These are phyloP conservation scores for Penicillium italicum DNA, from an alignment of 2,329 filamentous ascomycete species.

Conservation along the genomic window DNA sequence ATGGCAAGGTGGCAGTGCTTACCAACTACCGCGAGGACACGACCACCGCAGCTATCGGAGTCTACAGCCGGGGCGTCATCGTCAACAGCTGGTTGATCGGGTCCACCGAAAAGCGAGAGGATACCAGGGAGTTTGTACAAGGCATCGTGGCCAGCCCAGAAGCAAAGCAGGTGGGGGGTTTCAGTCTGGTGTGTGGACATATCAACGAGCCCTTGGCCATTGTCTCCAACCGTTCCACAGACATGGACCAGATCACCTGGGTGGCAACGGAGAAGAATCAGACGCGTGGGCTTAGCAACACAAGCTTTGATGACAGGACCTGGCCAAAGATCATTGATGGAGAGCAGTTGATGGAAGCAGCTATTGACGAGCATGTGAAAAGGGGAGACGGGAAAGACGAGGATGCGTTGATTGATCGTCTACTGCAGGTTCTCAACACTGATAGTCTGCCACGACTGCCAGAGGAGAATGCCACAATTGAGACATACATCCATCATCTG, in stretches of 20 bases:
- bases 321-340: conserved; percentile 62
- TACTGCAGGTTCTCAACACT: conserved; percentile 52
- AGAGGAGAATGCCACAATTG: conserved; percentile 47
- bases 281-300: conserved; percentile 60
- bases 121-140: conserved; percentile 51
- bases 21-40: conserved; percentile 62
- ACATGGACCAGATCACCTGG: conserved; percentile 50
- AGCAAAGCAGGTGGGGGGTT: conserved; percentile 58
- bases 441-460: conserved; percentile 55
- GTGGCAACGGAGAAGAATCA: conserved; percentile 49
- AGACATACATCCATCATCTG: conserved; percentile 55
- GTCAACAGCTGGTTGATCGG: conserved; percentile 58
- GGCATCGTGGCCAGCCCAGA: conserved; percentile 53
- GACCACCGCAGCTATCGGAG: conserved; percentile 46
- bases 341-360: conserved; percentile 51
- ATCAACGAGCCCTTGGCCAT: conserved; percentile 54
- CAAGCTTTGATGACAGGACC: conserved; percentile 54
- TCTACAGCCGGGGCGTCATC: conserved; percentile 55
- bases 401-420: conserved; percentile 49
- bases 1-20: conserved; percentile 59
- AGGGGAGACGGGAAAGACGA: conserved; percentile 43
- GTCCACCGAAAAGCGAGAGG: conserved; percentile 37
- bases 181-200: conserved; percentile 59
- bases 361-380: conserved; percentile 46
- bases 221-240: conserved; percentile 59